Evolutionary conservation across 2,329 filamentous ascomycete genomes (phyloP).

Genomic region (Pseudopithomyces chartarum): DNA sequence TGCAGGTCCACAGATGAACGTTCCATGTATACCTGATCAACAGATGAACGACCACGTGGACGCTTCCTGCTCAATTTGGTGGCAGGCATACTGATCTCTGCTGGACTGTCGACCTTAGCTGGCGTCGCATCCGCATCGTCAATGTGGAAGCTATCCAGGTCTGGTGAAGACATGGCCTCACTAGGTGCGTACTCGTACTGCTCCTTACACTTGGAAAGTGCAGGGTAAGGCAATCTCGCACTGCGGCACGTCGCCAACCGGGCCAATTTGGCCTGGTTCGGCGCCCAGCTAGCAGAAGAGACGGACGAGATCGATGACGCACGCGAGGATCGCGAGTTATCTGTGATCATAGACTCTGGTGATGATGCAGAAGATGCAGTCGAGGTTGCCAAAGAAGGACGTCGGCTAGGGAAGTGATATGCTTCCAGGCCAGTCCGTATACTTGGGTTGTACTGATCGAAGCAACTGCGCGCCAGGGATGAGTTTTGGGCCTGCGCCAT

Average conservation of each 20-base stretch:
- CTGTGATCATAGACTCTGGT: slow-evolving; percentile 69
- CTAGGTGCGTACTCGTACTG: slow-evolving; percentile 39
- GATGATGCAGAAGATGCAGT: slow-evolving; percentile 58
- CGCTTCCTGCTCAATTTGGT: slow-evolving; percentile 57
- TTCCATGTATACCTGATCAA: slow-evolving; percentile 33
- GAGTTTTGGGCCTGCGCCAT: slow-evolving; percentile 63
- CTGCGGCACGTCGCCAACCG: slow-evolving; percentile 59
- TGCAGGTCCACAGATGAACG: slow-evolving; percentile 67
- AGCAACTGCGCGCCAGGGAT: slow-evolving; percentile 59
- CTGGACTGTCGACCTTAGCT: slow-evolving; percentile 32
- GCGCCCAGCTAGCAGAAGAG: slow-evolving; percentile 57
- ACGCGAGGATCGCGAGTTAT: slow-evolving; percentile 61
- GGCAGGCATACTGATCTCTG: slow-evolving; percentile 18
- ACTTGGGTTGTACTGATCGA: slow-evolving; percentile 55
- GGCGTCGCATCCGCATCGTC: slow-evolving; percentile 41
- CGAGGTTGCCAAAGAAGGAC: slow-evolving; percentile 56
- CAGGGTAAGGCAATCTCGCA: slow-evolving; percentile 50
- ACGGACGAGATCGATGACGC: slow-evolving; percentile 61
- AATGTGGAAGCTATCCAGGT: slow-evolving; percentile 58
- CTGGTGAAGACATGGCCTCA: slow-evolving; percentile 46
- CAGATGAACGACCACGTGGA: neutral
- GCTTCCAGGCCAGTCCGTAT: slow-evolving; percentile 50
- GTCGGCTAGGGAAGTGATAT: slow-evolving; percentile 52
- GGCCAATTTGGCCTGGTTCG: slow-evolving; percentile 55
- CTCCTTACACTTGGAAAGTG: slow-evolving; percentile 45